Conservation (phyloP, 805 yeast species). For the Candida boidinii region DNA sequence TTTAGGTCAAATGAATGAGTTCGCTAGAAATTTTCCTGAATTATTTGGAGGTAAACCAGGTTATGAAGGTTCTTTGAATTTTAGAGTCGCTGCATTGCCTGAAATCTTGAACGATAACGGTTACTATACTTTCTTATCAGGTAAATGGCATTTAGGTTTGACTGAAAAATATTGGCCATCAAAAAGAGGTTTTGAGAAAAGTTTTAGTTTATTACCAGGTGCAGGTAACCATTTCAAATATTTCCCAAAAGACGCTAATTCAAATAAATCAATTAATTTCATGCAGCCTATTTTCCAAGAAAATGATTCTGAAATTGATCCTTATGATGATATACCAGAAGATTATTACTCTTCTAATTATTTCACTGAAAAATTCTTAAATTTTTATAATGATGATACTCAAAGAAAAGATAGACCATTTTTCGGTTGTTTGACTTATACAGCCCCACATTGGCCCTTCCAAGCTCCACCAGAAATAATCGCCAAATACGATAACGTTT, state of each 20-base stretch:
- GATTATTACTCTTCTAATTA: conserved; percentile 37
- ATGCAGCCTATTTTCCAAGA: conserved; percentile 31
- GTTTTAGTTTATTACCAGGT: conserved; percentile 44
- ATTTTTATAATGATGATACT: conserved; percentile 21
- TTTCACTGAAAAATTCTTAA: conserved; percentile 36
- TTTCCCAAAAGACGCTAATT: conserved; percentile 27
- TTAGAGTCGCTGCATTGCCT: conserved; percentile 43
- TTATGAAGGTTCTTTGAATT: conserved; percentile 46
- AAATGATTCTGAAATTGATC: conserved; percentile 28
- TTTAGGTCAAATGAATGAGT: conserved; percentile 49
- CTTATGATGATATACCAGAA: conserved; percentile 30
- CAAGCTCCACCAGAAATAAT: conserved; percentile 46
- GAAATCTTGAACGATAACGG: conserved; percentile 40
- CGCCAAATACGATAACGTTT: conserved; percentile 37
- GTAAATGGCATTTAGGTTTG: conserved; percentile 56
- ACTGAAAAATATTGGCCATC: conserved; percentile 38
- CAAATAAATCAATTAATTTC: conserved; percentile 20
- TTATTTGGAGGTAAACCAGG: conserved; percentile 38
- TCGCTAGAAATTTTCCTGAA: conserved; percentile 28
- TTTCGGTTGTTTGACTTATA: conserved; percentile 45
- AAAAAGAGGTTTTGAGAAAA: conserved; percentile 40
- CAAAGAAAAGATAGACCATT: conserved; percentile 38
- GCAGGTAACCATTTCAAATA: conserved; percentile 50
- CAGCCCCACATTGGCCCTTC: conserved; percentile 64
- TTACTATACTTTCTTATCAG: conserved; percentile 43